Conservation (phyloP, 1,284 basidiomycete genomes). For the Fomitopsis pinicola region DNA sequence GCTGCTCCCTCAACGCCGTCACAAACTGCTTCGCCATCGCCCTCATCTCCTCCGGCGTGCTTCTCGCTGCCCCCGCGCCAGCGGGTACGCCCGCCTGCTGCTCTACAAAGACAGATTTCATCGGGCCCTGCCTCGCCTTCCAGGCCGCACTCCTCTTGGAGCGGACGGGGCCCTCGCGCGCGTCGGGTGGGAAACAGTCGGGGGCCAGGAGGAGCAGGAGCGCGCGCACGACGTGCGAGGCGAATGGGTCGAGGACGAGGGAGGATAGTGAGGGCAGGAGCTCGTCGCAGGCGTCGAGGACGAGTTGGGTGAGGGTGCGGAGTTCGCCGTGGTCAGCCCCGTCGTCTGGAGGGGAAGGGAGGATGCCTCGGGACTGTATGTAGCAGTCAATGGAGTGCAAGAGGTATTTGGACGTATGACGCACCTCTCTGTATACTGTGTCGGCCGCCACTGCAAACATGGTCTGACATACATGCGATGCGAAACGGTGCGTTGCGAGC, state of each 20-base stretch:
- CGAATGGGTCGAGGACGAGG: conserved; percentile 80
- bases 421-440: conserved; percentile 80
- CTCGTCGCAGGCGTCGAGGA: conserved; percentile 71
- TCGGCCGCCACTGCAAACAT: conserved; percentile 70
- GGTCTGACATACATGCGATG: conserved; percentile 91
- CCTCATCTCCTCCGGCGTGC: conserved; percentile 50
- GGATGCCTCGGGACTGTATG: conserved; percentile 55
- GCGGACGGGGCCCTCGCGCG: conserved; percentile 37
- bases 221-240: conserved; percentile 82
- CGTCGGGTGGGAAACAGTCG: conserved; percentile 36
- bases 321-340: conserved; percentile 60
- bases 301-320: conserved; percentile 66
- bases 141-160: conserved; percentile 77
- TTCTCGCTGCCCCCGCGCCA: conserved; percentile 13
- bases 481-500: conserved; percentile 79
- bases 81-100: conserved; percentile 39
- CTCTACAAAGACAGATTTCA: conserved; percentile 66
- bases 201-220: conserved; percentile 74
- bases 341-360: conserved; percentile 44
- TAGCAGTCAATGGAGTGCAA: not conserved
- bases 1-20: conserved; percentile 43
- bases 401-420: conserved; percentile 11
- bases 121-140: conserved; percentile 69
- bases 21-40: conserved; percentile 51
- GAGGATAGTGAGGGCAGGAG: conserved; percentile 56